These are phyloP conservation scores for Monosporozyma aerobia DNA, from an alignment of 805 yeast species.

Conservation along the genomic window DNA sequence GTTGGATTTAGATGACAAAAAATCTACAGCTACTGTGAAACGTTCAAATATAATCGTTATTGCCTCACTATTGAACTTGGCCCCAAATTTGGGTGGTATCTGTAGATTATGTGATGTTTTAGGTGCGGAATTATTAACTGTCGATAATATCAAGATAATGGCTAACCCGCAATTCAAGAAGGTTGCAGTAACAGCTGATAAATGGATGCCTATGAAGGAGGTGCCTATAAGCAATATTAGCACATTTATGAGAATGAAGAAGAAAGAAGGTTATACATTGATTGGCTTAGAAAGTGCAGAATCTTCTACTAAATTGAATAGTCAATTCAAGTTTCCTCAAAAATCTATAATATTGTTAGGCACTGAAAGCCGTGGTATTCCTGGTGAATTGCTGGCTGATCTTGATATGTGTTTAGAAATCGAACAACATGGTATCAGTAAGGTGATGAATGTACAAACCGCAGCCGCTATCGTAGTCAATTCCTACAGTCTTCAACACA, in stretches of 20 bases:
- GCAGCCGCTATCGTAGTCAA: conserved; percentile 93
- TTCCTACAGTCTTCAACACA: conserved; percentile 54
- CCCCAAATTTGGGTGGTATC: conserved; percentile 90
- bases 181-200: conserved; percentile 91
- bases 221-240: conserved; percentile 49
- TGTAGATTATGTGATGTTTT: conserved; percentile 87
- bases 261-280: conserved; percentile 73
- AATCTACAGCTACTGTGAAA: background rate
- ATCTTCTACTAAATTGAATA: conserved; percentile 59
- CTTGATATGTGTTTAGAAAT: conserved; percentile 84
- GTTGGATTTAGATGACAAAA: conserved; percentile 40
- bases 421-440: conserved; percentile 81
- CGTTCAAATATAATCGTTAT: conserved; percentile 75
- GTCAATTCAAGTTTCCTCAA: conserved; percentile 59
- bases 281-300: conserved; percentile 93
- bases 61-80: conserved; percentile 82
- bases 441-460: conserved; percentile 95
- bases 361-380: conserved; percentile 83
- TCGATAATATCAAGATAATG: conserved; percentile 59
- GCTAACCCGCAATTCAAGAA: conserved; percentile 62
- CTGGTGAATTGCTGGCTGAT: conserved; percentile 73
- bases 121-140: conserved; percentile 76
- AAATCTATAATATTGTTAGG: conserved; percentile 76
- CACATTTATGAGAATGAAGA: conserved; percentile 48
- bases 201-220: conserved; percentile 90